Conservation (phyloP, 495 filamentous ascomycete genomes). For the Polyplosphaeria fusca region DNA sequence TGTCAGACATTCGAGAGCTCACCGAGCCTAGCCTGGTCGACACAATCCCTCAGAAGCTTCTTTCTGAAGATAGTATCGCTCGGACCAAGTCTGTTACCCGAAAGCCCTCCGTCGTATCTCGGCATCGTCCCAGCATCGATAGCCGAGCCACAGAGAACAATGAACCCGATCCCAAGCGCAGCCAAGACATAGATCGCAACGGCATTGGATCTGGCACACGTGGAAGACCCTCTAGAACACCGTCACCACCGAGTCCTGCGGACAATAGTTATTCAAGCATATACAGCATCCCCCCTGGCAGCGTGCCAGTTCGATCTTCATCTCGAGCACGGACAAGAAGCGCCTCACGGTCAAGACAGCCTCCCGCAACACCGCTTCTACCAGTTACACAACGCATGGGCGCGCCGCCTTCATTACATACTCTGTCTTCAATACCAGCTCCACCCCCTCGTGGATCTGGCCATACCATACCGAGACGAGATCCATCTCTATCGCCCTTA, state of each 20-base stretch:
- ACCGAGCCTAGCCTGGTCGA: conserved; percentile 46
- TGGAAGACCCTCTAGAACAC: conserved; percentile 21
- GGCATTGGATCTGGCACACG: conserved; percentile 23
- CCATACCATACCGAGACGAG: conserved; percentile 35
- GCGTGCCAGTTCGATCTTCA: conserved; percentile 40
- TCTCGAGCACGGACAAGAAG: conserved; percentile 30
- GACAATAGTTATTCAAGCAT: conserved; percentile 38
- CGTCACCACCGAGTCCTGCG: conserved; percentile 33
- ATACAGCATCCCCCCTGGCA: conserved; percentile 40
- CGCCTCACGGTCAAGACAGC: conserved; percentile 13
- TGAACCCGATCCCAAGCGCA: conserved; percentile 19
- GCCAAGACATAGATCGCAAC: conserved; percentile 8
- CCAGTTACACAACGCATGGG: conserved; percentile 9
- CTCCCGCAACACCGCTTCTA: conserved; percentile 8
- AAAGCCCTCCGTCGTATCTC: conserved; percentile 24
- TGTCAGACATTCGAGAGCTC: conserved; percentile 47
- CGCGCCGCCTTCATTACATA: conserved; percentile 10
- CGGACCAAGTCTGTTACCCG: conserved; percentile 20
- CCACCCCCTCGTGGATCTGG: conserved; percentile 27
- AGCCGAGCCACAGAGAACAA: conserved; percentile 24
- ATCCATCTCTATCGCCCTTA: conserved; percentile 38
- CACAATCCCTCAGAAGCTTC: conserved; percentile 23
- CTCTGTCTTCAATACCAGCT: conserved; percentile 11
- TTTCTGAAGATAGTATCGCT: conserved; percentile 6
- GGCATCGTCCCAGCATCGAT: conserved; percentile 28